Percentiles rank a stretch among this genome's conserved stretches.
phyloP scores from a whole-genome alignment of 768 basidiomycete genomes.

The Tulasnella sp. region DNA sequence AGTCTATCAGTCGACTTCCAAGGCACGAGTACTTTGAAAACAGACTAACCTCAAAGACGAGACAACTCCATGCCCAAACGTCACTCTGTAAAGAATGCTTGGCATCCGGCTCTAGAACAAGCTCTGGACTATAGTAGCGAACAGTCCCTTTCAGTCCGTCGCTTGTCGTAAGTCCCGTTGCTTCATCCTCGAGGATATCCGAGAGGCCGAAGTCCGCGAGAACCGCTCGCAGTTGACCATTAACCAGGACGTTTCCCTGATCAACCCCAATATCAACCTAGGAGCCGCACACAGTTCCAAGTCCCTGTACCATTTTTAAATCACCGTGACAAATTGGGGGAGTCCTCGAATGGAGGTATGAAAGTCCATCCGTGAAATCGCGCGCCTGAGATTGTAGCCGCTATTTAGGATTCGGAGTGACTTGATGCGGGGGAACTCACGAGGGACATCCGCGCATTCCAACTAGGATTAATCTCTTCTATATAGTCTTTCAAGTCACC shows the following conservation, averaged over 20 bases:
- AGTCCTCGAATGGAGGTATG: neutral
- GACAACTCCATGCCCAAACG: neutral
- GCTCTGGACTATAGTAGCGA: neutral
- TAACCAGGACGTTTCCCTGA: neutral
- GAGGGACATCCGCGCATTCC: neutral
- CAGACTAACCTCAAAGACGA: neutral
- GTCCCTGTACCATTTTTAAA: neutral
- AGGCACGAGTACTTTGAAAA: too few relatives aligned
- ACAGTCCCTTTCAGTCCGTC: neutral
- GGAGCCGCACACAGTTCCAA: neutral
- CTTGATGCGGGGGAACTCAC: neutral
- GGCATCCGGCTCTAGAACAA: neutral
- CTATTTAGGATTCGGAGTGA: neutral
- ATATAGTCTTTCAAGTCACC: neutral
- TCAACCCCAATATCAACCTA: neutral
- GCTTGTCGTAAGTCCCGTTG: neutral
- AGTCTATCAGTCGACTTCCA: too few relatives aligned
- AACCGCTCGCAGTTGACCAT: neutral
- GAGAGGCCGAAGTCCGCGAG: neutral
- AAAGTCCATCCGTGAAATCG: neutral
- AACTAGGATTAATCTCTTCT: neutral
- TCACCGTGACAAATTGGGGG: neutral
- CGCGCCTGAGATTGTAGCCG: neutral
- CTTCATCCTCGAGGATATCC: neutral
- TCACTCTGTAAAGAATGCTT: neutral